Evolutionary conservation across 805 yeast genomes (phyloP).

Genomic region (Pichia membranifaciens): DNA sequence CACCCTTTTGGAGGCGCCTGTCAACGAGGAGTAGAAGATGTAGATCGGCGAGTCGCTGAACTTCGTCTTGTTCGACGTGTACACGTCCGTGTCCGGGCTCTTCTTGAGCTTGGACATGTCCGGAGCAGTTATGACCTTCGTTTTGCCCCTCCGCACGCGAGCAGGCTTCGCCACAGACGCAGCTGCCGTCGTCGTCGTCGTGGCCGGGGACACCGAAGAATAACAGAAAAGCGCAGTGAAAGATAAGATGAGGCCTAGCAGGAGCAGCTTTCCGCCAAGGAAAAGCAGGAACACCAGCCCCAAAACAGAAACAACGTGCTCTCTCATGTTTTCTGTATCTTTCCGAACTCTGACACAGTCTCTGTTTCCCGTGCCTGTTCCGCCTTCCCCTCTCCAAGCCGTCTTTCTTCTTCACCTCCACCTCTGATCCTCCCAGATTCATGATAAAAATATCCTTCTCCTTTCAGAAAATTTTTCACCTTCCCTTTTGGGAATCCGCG

Average conservation of each 20-base stretch:
- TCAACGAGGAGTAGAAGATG: conserved; percentile 77
- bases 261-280: conserved; percentile 6
- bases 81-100: conserved; percentile 7
- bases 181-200: background rate
- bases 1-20: conserved; percentile 72
- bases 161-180: background rate
- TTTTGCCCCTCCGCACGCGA: background rate
- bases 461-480: too few species aligned
- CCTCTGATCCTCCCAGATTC: too few species aligned
- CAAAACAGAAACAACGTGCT: background rate
- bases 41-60: conserved; percentile 51
- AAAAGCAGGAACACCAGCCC: conserved; percentile 1
- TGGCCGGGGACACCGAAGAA: background rate
- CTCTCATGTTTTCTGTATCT: conserved; percentile 3
- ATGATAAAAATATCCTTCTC: too few species aligned
- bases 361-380: too few species aligned
- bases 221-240: conserved; percentile 3
- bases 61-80: conserved; percentile 17
- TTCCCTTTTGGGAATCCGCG: too few species aligned
- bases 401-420: too few species aligned
- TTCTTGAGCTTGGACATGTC: conserved; percentile 2
- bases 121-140: conserved; percentile 6
- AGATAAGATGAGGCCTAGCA: conserved; percentile 1
- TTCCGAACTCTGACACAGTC: too few species aligned
- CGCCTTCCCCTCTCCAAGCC: too few species aligned